Evolutionary conservation across 2,329 filamentous ascomycete species (phyloP).

Genomic region (Talaromyces atroroseus): DNA sequence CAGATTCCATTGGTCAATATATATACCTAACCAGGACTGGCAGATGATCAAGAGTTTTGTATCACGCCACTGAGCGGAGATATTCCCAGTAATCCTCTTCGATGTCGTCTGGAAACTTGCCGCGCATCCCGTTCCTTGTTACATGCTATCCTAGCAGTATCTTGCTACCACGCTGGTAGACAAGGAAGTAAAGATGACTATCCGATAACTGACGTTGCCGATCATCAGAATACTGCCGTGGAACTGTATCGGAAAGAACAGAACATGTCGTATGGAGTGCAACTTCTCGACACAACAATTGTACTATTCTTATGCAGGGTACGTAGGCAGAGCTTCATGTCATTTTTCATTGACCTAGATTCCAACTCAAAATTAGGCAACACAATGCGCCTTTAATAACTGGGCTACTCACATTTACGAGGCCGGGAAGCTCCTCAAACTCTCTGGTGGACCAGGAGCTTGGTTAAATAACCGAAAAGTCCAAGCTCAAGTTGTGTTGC

Average conservation of each 20-base stretch:
- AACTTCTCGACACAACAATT: slow-evolving; percentile 5
- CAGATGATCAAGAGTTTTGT: slow-evolving; percentile 5
- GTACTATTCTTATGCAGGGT: slow-evolving; percentile 4
- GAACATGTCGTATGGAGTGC: not conserved
- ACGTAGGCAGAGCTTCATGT: not conserved
- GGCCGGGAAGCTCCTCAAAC: not conserved
- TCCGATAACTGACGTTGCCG: not conserved
- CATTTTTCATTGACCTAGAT: not conserved
- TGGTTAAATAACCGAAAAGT: not conserved
- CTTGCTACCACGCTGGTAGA: slow-evolving; percentile 1
- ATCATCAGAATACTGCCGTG: slow-evolving; percentile 2
- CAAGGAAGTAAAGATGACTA: not conserved
- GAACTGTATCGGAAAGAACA: not conserved
- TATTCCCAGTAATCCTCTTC: slow-evolving; percentile 7
- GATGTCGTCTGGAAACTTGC: slow-evolving; percentile 2
- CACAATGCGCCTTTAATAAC: slow-evolving; percentile 3
- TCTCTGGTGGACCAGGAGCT: not conserved
- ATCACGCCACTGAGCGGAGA: slow-evolving; percentile 5
- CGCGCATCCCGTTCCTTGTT: not conserved
- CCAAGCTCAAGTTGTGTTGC: slow-evolving; percentile 1
- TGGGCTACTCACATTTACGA: slow-evolving; percentile 2
- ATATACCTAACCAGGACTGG: not conserved
- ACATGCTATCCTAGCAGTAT: slow-evolving; percentile 5
- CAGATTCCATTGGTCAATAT: not conserved
- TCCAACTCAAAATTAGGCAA: not conserved